Evolutionary conservation across 2,329 filamentous ascomycete genomes (phyloP), one percentile per base, ranked within the genome.

Genomic region (Fusarium sp.): DNA sequence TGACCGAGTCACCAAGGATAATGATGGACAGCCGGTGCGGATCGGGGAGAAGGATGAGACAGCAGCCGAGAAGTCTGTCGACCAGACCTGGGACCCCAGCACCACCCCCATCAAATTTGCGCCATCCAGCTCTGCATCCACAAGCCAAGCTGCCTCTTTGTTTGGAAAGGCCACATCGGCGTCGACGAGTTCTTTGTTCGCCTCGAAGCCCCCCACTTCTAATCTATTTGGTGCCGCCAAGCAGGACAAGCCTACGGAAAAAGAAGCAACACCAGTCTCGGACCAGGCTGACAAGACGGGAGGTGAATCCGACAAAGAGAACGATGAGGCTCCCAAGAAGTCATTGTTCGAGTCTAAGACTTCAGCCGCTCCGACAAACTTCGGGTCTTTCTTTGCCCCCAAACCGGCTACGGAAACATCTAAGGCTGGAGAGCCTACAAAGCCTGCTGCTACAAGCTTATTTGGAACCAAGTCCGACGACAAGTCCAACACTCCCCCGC

Each of bases 81-180:
- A 84, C 45, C 83, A 84, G 75, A 84, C 84, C 22, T 83, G 82
- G 78, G 83, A 85, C 53, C 81, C 82, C 9, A 87, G 83, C 80
- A 85, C 84, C 24, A 85, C 84, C 11, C 88, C 88, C 6, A 88
- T 91, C 79, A 90, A 89, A 77, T 90, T 90, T 76, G 84, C 84
- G 18, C 80, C 84, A 48, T 69, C 79, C 56, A 76, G 79, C 13
- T 66, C 79, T 63, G 77, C 80, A 13, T 59, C 80, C 30, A 60
- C 80, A 24, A 64, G 79, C 17, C 77, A 81, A 36, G 61, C 81
- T 42, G 70, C 74, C 39, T 80, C 74, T 72, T 78, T 81, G 18
- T 84, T 85, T 68, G 79, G 81, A 59, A 77, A 73, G 35, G 22
- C 75, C 62, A 74, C 72, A 30, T 75, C 80, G 35, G 76, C 75